Conservation (phyloP, 2,329 filamentous ascomycete genomes). For the Alternaria viburni region DNA sequence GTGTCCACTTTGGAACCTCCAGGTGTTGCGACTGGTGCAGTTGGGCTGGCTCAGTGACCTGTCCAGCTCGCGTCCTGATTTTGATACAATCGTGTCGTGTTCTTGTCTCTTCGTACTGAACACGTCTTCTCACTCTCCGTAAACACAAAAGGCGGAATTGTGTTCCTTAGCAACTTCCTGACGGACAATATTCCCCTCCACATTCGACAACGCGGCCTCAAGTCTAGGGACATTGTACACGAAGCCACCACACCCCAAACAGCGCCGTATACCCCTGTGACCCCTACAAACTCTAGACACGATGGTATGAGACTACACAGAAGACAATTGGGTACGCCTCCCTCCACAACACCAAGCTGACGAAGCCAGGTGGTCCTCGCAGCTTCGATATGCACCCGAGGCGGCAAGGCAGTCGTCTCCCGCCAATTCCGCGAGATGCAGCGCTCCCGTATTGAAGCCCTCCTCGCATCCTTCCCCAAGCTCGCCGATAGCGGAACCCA, state of each 20-base stretch:
- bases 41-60: conserved; percentile 10
- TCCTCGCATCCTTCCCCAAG: conserved; percentile 97
- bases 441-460: conserved; percentile 92
- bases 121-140: background rate
- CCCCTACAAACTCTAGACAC: conserved; percentile 13
- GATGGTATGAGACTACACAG: conserved; percentile 36
- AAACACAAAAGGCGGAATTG: background rate
- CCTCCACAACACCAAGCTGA: conserved; percentile 24
- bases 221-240: conserved; percentile 1
- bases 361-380: conserved; percentile 85
- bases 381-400: conserved; percentile 97
- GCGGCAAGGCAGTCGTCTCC: conserved; percentile 97
- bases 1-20: conserved; percentile 33
- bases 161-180: conserved; percentile 16
- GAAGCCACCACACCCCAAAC: background rate
- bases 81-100: background rate
- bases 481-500: conserved; percentile 94
- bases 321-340: background rate
- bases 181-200: conserved; percentile 27
- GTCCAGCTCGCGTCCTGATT: background rate
- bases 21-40: conserved; percentile 28
- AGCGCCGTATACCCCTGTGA: background rate
- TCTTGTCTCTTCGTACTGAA: background rate
- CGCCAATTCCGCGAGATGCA: conserved; percentile 98
- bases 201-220: conserved; percentile 13